Evolutionary conservation across 75 land plant genomes (phyloP).

Genomic region (Chamaecyparis obtusa): DNA sequence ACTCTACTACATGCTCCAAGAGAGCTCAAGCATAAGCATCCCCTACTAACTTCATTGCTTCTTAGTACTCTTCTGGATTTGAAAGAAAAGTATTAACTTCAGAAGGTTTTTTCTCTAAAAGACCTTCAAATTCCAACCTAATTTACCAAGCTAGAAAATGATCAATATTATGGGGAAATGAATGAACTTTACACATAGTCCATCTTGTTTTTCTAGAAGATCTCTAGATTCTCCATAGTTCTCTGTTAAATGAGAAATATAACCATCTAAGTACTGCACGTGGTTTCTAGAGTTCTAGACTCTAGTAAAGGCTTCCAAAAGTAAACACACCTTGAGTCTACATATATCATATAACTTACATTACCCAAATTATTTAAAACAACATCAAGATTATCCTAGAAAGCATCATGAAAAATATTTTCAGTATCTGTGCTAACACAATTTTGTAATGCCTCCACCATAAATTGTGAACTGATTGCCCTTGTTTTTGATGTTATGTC

Average conservation of each 20-base stretch:
- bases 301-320: constrained; percentile 92
- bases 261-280: constrained; percentile 96
- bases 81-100: constrained; percentile 74
- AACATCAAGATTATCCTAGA: constrained; percentile 79
- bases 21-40: constrained; percentile 88
- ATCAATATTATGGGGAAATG: constrained; percentile 92
- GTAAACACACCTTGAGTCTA: constrained; percentile 84
- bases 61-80: constrained; percentile 64
- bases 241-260: constrained; percentile 92
- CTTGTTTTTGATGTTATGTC: constrained; percentile 79
- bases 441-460: constrained; percentile 79
- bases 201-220: constrained; percentile 94
- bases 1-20: constrained; percentile 79
- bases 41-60: constrained; percentile 66
- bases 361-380: constrained; percentile 89
- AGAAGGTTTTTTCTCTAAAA: constrained; percentile 86
- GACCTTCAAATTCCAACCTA: constrained; percentile 93
- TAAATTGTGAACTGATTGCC: constrained; percentile 58
- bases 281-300: constrained; percentile 86
- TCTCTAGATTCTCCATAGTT: constrained; percentile 97
- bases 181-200: constrained; percentile 97
- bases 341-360: constrained; percentile 82
- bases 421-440: constrained; percentile 85
- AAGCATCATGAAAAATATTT: constrained; percentile 83
- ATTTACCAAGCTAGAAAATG: constrained; percentile 94